Evolutionary conservation across 1,139 yeast species (phyloP).

Genomic region (Saccharomyces pastorianus): DNA sequence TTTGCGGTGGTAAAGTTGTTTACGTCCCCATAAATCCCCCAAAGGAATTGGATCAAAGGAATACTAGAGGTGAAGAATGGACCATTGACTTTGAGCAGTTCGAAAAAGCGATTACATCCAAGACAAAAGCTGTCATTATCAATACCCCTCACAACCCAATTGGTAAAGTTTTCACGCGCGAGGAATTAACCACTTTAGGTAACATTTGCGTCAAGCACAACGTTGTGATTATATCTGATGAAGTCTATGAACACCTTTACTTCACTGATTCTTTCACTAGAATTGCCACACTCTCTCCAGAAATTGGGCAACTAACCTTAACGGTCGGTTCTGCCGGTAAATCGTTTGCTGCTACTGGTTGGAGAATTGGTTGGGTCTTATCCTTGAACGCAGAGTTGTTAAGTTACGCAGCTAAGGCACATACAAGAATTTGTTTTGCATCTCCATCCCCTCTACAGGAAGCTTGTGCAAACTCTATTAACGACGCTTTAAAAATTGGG

Average conservation of each 20-base stretch:
- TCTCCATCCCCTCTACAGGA: constrained; percentile 90
- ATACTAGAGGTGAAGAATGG: constrained; percentile 82
- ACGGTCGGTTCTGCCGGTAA: constrained; percentile 97
- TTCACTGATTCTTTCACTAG: constrained; percentile 64
- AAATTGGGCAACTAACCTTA: constrained; percentile 66
- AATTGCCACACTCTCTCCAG: constrained; percentile 75
- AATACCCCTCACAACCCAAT: constrained; percentile 96
- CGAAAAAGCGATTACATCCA: constrained; percentile 56
- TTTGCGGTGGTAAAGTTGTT: constrained; percentile 85
- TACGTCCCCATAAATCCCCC: constrained; percentile 85
- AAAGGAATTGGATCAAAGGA: constrained; percentile 50
- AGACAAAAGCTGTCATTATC: constrained; percentile 77
- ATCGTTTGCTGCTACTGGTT: constrained; percentile 95
- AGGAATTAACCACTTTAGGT: constrained; percentile 70
- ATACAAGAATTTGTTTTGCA: constrained; percentile 84
- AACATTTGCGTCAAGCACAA: constrained; percentile 76
- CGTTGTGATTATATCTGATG: constrained; percentile 77
- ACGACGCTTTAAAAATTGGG: constrained; percentile 47
- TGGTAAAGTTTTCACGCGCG: constrained; percentile 76
- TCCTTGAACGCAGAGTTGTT: constrained; percentile 70
- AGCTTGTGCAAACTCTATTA: constrained; percentile 75
- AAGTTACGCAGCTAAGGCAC: constrained; percentile 79
- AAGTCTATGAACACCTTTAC: constrained; percentile 86
- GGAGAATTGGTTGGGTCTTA: constrained; percentile 95
- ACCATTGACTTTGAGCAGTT: constrained; percentile 69